Base-by-base conservation (phyloP, 75 land plant species). In the Selaginella tamariscina region DNA sequence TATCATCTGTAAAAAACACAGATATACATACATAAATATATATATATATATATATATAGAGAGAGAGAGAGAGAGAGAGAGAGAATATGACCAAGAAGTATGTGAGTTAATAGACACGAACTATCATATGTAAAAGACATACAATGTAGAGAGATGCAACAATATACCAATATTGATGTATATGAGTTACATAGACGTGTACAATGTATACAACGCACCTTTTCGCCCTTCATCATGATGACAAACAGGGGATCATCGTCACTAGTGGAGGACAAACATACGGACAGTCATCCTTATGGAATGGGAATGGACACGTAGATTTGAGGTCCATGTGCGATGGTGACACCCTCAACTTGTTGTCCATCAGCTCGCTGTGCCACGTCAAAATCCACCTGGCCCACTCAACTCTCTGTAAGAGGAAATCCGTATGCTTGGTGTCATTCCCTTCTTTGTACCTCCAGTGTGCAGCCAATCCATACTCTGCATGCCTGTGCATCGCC, bases 231-330 rank as follows among this genome's bases (percentile, higher is more conserved):
- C 9, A 59, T 8, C 62, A 59, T 59, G 62, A 59, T 59, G 8
- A 59, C 62, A n/a, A 59, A 59, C 24, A 59, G 62, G 2, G 62
- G 62, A 59, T 26, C 62, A n/a, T 21, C 26, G 8, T 59, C 62
- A 23, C 23, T 59, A n/a, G 62, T 21, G 9, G n/a, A 59, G 26
- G 23, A 21, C 8, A 59, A 5, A n/a, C 49, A 32, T 68, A 77
- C 22, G 90, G 90, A 68, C 98, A 89, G 56, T 73, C 84, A 27
- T 80, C 74, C 21, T 76, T 78, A 73, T 89, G 98, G 9, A 78
- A 74, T 33, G 90, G 95, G 56, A 92, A 89, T 5, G 73, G 77
- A 23, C 24, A 59, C 8, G 62, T 2, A 9, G 62, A 27, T n/a
- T 23, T 59, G 9, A 59, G 23, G 62, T 59, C 26, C 62, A 59